Base-by-base conservation (phyloP, 2,329 filamentous ascomycete species). In the Magnaporthiopsis rhizophila region DNA sequence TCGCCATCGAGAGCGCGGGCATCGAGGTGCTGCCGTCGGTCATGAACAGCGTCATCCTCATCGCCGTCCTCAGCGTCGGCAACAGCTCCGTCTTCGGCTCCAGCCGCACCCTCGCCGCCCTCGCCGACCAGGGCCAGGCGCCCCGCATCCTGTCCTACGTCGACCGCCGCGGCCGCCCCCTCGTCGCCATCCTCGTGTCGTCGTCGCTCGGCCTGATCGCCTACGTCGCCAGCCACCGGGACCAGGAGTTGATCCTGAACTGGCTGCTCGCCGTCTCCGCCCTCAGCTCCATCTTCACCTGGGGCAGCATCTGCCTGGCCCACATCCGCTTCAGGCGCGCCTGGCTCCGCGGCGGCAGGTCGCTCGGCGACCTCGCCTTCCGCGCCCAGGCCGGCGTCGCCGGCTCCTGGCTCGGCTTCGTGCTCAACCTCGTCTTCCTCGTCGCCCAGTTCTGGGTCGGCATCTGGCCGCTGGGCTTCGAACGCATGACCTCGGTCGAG, bases 1-100 rank as follows among this genome's bases (percentile, higher is more conserved):
- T 97, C 71, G 91, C 93, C 67, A 96, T 97, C 69, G 81, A 89
- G 69, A 89, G 92, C 67, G 92, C 92, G 1, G 89, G 91, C 11
- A 96, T 97, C 70, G 78, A 85, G 58, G 88, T 89, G 2, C 83
- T 97, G 3, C 91, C 92, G 2, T 93, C 90, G 0, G 84, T 97
- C 64, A 96, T 97, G 89, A 97, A 98, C 75, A 87, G 86, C n/a
- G 92, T 97, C 66, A 97, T 97, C 74, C 86, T 97, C 72, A 86
- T 96, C 67, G 89, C 93, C 26, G 92, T 97, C 28, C 79, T 97
- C 28, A 96, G 91, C 0, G 93, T 97, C 66, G 92, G 92, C 65
- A 97, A 97, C 76, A 94, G 91, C 8, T 88, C 92, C 66, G 89
- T 97, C 66, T 98, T 96, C 71, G 94, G 92, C 50, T 94, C 91